Evolutionary conservation across 1,284 basidiomycete genomes (phyloP).

Genomic region (Heterobasidion occidentale): DNA sequence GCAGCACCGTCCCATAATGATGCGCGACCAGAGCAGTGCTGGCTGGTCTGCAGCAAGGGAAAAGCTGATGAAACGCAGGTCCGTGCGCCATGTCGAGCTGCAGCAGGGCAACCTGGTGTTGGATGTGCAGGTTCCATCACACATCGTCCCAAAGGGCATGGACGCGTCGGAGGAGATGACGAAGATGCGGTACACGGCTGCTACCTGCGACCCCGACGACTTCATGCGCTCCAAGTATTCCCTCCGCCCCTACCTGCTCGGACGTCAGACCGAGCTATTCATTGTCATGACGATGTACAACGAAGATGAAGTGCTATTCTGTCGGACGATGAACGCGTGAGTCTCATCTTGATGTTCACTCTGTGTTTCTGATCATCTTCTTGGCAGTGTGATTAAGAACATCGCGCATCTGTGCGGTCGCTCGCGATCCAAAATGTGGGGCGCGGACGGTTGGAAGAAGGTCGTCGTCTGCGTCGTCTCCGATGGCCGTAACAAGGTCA

Average conservation of each 20-base stretch:
- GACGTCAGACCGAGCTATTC: constrained; percentile 86
- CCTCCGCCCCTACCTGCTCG: constrained; percentile 78
- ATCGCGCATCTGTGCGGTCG: constrained; percentile 80
- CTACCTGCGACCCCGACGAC: constrained; percentile 90
- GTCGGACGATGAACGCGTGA: constrained; percentile 82
- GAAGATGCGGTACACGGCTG: constrained; percentile 86
- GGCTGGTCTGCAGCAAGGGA: constrained; percentile 68
- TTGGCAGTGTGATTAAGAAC: constrained; percentile 78
- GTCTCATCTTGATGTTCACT: constrained; percentile 18
- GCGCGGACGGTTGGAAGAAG: constrained; percentile 91
- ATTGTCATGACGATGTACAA: constrained; percentile 98
- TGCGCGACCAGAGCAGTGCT: constrained; percentile 36
- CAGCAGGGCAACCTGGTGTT: constrained; percentile 79
- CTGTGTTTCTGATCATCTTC: constrained; percentile 4
- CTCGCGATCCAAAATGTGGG: constrained; percentile 86
- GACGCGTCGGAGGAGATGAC: constrained; percentile 69
- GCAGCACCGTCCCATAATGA: constrained; percentile 35
- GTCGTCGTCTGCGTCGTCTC: constrained; percentile 91
- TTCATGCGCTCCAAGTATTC: constrained; percentile 76
- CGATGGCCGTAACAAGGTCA: constrained; percentile 86
- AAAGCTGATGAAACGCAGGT: constrained; percentile 71
- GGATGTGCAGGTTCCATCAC: constrained; percentile 72
- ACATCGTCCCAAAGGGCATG: constrained; percentile 65
- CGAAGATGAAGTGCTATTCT: constrained; percentile 84
- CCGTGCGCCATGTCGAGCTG: constrained; percentile 76